Base-by-base conservation (phyloP, 306 rosid species). In the Casuarina glauca region DNA sequence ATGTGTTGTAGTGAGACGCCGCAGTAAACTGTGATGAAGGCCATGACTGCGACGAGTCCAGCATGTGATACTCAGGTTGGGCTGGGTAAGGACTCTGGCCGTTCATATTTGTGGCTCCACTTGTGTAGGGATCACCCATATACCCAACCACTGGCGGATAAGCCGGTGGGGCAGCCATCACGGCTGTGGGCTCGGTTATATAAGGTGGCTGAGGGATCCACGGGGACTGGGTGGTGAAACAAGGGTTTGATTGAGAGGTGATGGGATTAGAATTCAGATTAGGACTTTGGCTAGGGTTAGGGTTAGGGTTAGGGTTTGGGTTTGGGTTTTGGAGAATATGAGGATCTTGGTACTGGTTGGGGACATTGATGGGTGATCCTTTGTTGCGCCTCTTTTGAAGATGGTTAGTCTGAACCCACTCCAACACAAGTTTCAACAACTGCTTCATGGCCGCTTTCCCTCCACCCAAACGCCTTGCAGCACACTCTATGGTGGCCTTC, bases 371-470 rank as follows among this genome's bases (percentile, higher is more conserved):
- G 8, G 79, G 15, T 5, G 66, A 41, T 35, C 79, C 89, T 68
- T 78, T 77, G 64, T 60, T 78, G 55, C 93, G 83, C 55, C 89
- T 83, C 71, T 81, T 90, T 52, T 91, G 97, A 60, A 95, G 93
- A 77, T 95, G 97, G 41, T 91, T 95, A 0, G 88, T 93, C 81
- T 93, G 93, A 79, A 95, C 99, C 99, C 99, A 95, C 78, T 95
- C 88, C 20, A 95, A 96, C 62, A 95, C 90, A 8, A 95, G 97
- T 74, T 95, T 95, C 76, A 95, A 80, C 74, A 95, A 80, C 69
- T 91, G 94, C 61, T 95, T 95, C 97, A 88, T 95, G n/a, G 88
- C 99, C 64, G 93, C 96, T 81, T 86, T 87, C 2, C 99, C 99
- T 42, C 99, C 99, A 2, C 99, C 99, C 35, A 95, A 87, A 0